Percentiles rank a stretch among this genome's conserved stretches.
Conservation (phyloP, 768 basidiomycete species). For the Mrakia blollopis region DNA sequence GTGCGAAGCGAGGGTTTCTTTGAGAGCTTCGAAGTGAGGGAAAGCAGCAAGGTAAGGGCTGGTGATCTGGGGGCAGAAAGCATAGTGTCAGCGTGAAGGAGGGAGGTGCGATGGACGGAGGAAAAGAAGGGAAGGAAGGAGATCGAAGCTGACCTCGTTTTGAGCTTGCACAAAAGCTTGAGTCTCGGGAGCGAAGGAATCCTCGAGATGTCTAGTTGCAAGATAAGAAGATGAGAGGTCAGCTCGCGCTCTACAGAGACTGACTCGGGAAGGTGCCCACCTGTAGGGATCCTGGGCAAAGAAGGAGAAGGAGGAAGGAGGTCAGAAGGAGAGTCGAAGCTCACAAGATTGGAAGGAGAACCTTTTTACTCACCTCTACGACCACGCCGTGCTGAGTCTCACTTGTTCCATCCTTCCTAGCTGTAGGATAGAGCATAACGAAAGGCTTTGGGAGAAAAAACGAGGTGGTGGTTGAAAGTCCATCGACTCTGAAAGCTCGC, state of each 20-base stretch:
- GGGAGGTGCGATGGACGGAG: neutral
- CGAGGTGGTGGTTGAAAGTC: neutral
- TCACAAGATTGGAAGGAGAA: no score
- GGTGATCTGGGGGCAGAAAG: neutral
- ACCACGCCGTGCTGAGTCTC: slow-evolving; percentile 14
- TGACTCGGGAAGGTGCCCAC: neutral
- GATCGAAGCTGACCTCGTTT: slow-evolving; percentile 15
- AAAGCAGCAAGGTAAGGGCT: slow-evolving; percentile 1
- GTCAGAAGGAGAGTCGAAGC: neutral
- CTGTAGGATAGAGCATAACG: slow-evolving; percentile 5
- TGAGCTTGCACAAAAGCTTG: slow-evolving; percentile 25
- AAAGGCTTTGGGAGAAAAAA: neutral
- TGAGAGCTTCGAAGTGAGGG: neutral
- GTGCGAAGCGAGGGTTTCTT: neutral
- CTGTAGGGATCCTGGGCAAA: slow-evolving; percentile 12
- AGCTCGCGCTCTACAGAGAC: neutral
- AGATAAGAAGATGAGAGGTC: neutral
- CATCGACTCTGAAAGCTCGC: neutral
- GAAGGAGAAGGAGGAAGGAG: neutral
- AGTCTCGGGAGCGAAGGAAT: slow-evolving; percentile 26
- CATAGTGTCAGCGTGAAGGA: neutral
- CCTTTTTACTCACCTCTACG: slow-evolving; percentile 10
- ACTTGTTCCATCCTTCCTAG: slow-evolving; percentile 19
- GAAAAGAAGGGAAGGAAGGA: neutral
- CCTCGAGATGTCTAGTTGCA: slow-evolving; percentile 21